Conservation (phyloP, 2,329 filamentous ascomycete genomes). For the Aurifilum marmelostoma region DNA sequence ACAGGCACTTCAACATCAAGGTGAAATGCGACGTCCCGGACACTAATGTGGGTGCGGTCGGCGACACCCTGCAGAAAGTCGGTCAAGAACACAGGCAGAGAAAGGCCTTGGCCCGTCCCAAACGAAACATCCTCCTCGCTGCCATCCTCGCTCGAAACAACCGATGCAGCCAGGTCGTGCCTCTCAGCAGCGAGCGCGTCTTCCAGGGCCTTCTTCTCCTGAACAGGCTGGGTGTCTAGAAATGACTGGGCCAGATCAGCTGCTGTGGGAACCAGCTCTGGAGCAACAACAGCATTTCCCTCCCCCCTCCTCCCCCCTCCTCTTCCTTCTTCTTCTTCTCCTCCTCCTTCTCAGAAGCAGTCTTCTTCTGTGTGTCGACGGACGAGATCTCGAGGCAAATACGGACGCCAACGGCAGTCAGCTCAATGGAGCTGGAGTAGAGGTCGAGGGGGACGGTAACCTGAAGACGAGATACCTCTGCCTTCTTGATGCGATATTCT, state of each 20-base stretch:
- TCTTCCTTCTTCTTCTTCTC: slow-evolving; percentile 26
- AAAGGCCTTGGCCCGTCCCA: slow-evolving; percentile 73
- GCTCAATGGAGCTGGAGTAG: slow-evolving; percentile 78
- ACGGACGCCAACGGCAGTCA: slow-evolving; percentile 82
- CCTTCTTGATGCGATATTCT: slow-evolving; percentile 71
- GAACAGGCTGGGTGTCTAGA: slow-evolving; percentile 68
- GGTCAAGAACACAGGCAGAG: slow-evolving; percentile 70
- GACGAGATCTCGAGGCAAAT: slow-evolving; percentile 63
- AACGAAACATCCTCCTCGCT: slow-evolving; percentile 63
- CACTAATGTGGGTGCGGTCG: slow-evolving; percentile 69
- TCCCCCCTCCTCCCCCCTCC: too few relatives aligned
- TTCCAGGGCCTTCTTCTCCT: slow-evolving; percentile 70
- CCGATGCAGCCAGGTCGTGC: slow-evolving; percentile 64
- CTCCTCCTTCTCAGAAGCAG: slow-evolving; percentile 30
- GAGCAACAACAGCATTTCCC: slow-evolving; percentile 33
- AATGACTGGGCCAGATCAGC: slow-evolving; percentile 79
- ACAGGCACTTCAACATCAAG: slow-evolving; percentile 63
- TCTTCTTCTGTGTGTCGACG: slow-evolving; percentile 40
- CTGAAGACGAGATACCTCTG: slow-evolving; percentile 74
- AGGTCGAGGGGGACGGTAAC: slow-evolving; percentile 87
- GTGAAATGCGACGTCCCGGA: slow-evolving; percentile 68
- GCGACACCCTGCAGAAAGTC: slow-evolving; percentile 74
- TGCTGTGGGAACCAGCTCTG: slow-evolving; percentile 63
- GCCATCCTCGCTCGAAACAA: slow-evolving; percentile 60
- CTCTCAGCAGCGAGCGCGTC: slow-evolving; percentile 67